Conservation (phyloP, 768 basidiomycete genomes). For the Brasilioporus rufonigricans region DNA sequence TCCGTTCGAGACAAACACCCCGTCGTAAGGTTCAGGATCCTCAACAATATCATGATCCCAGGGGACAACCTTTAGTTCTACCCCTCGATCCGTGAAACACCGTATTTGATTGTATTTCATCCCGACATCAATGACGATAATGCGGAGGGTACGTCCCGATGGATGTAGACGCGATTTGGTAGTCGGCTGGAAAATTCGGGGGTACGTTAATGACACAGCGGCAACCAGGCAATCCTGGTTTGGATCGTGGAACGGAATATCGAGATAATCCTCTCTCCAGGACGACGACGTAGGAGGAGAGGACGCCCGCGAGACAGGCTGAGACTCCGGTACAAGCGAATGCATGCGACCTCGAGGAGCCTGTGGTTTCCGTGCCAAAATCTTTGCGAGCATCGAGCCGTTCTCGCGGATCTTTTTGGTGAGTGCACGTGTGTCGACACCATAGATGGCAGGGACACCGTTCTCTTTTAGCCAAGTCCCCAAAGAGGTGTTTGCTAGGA, state of each 20-base stretch:
- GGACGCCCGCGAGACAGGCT: conserved; percentile 45
- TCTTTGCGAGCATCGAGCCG: conserved; percentile 85
- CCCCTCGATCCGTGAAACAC: conserved; percentile 88
- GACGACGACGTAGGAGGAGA: conserved; percentile 50
- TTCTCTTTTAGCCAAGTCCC: conserved; percentile 95
- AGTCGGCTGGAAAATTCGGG: conserved; percentile 67
- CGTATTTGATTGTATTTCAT: conserved; percentile 99
- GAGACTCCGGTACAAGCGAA: conserved; percentile 35
- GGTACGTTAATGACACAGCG: conserved; percentile 70
- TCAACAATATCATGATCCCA: conserved; percentile 92
- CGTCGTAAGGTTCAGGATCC: conserved; percentile 84
- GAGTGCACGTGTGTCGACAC: conserved; percentile 93
- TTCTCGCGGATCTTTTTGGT: conserved; percentile 96
- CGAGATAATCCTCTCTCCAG: conserved; percentile 85
- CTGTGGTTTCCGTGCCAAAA: conserved; percentile 63
- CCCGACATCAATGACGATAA: conserved; percentile 94
- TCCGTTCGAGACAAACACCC: conserved; percentile 95
- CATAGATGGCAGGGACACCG: conserved; percentile 90
- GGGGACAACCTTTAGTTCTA: conserved; percentile 95
- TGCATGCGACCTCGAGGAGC: conserved; percentile 39
- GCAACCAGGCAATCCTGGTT: conserved; percentile 91
- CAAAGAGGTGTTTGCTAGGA: conserved; percentile 84
- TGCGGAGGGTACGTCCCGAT: conserved; percentile 74
- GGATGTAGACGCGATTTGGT: conserved; percentile 63
- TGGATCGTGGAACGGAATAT: conserved; percentile 83